Base-by-base conservation (phyloP, 768 basidiomycete species). In the Termitomyces sp. region DNA sequence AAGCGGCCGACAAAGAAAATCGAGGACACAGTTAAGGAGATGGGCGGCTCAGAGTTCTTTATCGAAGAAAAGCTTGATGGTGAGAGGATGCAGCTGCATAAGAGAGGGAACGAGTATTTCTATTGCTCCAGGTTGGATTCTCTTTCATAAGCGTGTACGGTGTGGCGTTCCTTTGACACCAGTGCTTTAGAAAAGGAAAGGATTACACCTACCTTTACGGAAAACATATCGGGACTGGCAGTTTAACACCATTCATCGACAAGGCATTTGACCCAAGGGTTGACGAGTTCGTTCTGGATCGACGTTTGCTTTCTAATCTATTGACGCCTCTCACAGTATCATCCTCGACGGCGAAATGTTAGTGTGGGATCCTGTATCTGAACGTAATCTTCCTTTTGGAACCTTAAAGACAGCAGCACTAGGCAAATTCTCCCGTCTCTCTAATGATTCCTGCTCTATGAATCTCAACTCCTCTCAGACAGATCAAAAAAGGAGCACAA, bases 11-110 rank as follows among this genome's bases (percentile, higher is more conserved):
- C 85, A 0, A 82, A 79, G 58, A 89, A 82, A 58, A 82, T 96
- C 23, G 88, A 89, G 61, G 88, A 91, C 25, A 84, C 93, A 0
- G 84, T 96, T 45, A 89, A 86, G 60, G 82, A 88, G 54, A 95
- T 99, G 87, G 82, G 81, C 18, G 83, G 84, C 9, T 68, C 76
- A 7, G 81, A 84, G 40, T 99, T 99, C 64, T 73, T 93, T 57
- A 89, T 99, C 35, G 97, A 99, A 67, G 97, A 99, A 73, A 99
- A 98, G 67, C 78, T 98, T 2, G 97, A 99, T 62, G 97, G 97
- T 2, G 97, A 99, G 68, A 76, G 97, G 32, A 94, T 99, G 72
- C 97, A 98, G 67, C 60, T 99, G 53, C 97, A 99, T 65, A 98
- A 91, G 68, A 79, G 89, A 45, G 93, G 92, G 0, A 89, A 91